Evolutionary conservation across 345 rosid genomes (phyloP).

Genomic region (sweet orange (Citrus sinensis)): DVS_A1.0 CM039161.1:7625001-7625500

Average conservation of each 20-base stretch:
- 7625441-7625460: not conserved
- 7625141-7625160: not conserved
- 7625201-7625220: slow-evolving; percentile 90
- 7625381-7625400: not conserved
- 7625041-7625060: slow-evolving; percentile 90
- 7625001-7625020: slow-evolving; percentile 16
- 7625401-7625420: not conserved
- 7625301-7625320: not conserved
- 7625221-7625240: slow-evolving; percentile 90
- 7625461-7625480: not conserved
- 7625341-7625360: not conserved
- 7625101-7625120: slow-evolving; percentile 55
- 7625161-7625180: slow-evolving; percentile 16
- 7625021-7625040: slow-evolving; percentile 75
- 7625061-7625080: slow-evolving; percentile 97
- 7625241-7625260: slow-evolving; percentile 97
- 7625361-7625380: not conserved
- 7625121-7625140: slow-evolving; percentile 3
- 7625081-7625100: slow-evolving; percentile 85
- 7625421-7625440: not conserved
- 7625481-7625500: not conserved
- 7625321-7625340: not conserved
- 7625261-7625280: slow-evolving; percentile 25
- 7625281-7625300: not conserved
- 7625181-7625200: slow-evolving; percentile 94